Base-by-base conservation (phyloP, 495 filamentous ascomycete genomes). In the Eremomyces bilateralis region DNA sequence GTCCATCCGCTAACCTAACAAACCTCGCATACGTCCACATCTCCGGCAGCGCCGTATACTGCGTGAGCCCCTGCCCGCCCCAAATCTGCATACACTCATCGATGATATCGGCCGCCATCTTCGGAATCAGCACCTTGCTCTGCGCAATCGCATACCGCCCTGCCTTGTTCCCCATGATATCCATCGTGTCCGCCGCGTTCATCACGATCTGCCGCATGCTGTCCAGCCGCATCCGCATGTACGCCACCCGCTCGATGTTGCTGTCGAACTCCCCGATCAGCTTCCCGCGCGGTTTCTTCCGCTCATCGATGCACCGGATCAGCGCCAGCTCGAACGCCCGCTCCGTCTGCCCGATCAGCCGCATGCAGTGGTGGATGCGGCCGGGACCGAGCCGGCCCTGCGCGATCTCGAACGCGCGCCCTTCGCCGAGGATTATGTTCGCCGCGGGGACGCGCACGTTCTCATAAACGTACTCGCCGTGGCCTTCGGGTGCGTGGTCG, bases 311-410 rank as follows among this genome's bases (percentile, higher is more conserved):
- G 39, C 40, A 42, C 12, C 54, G 46, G 22, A 54, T 44, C 20
- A 59, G 41, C 4, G 51, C 49, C 3, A 56, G 44, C 36, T 59
- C 56, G 39, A 45, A 53, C 0, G 56, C 56, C 3, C 55, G 45
- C 41, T 59, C 56, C 13, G 48, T 44, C 35, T 56, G 51, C 8
- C 56, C 56, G 27, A 59, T 49, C 24, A 54, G 39, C 1, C 56
- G 48, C 56, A 59, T 59, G 39, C 49, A 53, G 41, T 59, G 56
- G 40, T 59, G 56, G 22, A 59, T 59, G 11, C 56, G 38, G 17
- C 56, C 56, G 3, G 54, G 54, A 1, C 56, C 56, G 21, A 59
- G 47, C 16, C 56, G 42, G 28, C 56, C 56, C 41, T 59, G 56
- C 11, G 51, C 51, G 36, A 59, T 59, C 37, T 59, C 56, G 39